These are phyloP conservation scores for Spergularia bocconei DNA, from an alignment of 148 eudicot genomes.

Conservation along the genomic window DNA sequence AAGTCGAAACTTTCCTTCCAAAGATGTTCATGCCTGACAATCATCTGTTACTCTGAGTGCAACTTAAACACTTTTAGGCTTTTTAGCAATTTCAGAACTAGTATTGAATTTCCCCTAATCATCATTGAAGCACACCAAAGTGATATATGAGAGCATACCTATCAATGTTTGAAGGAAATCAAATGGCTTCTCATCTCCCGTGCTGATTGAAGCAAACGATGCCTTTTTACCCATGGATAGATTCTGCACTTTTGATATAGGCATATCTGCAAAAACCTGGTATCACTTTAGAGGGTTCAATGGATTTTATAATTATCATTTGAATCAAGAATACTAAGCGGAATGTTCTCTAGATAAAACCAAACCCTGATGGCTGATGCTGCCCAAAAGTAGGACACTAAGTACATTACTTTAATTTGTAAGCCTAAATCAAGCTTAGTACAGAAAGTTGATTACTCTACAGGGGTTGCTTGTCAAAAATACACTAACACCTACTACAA, in stretches of 20 bases:
- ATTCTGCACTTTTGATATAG: constrained; percentile 40
- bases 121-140: background rate
- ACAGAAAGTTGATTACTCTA: background rate
- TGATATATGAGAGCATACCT: constrained; percentile 41
- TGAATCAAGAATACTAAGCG: background rate
- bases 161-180: constrained; percentile 63
- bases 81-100: background rate
- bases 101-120: background rate
- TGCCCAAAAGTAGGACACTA: background rate
- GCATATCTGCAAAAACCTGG: constrained; percentile 53
- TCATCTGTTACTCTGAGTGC: background rate
- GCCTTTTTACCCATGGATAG: constrained; percentile 33
- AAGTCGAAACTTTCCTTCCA: background rate
- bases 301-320: background rate
- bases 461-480: no score
- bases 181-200: constrained; percentile 70
- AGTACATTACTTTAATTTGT: no score
- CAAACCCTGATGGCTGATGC: background rate
- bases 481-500: no score
- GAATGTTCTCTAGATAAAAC: background rate
- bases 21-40: background rate
- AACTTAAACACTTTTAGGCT: background rate
- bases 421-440: background rate
- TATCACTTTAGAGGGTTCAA: constrained; percentile 17
- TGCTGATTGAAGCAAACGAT: constrained; percentile 67